Conservation (phyloP, 1,139 yeast genomes). For the Protomyces pachydermus region DNA sequence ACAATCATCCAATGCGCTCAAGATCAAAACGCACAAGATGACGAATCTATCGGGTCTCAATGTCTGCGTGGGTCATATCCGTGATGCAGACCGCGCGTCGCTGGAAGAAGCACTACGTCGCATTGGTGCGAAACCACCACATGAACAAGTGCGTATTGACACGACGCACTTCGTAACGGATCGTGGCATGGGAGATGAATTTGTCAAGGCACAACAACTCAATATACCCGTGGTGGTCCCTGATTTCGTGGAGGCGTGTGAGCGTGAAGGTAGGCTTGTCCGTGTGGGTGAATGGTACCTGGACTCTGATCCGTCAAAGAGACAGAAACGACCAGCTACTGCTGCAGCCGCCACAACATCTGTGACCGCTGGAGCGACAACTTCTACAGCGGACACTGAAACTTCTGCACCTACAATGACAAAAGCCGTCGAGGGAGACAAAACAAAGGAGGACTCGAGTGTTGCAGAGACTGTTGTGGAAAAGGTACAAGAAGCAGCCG, state of each 20-base stretch:
- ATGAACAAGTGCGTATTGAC: slow-evolving; percentile 69
- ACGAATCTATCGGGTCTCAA: slow-evolving; percentile 92
- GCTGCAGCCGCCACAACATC: neutral
- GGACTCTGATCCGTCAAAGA: slow-evolving; percentile 39
- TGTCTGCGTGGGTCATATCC: slow-evolving; percentile 78
- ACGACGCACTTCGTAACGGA: slow-evolving; percentile 93
- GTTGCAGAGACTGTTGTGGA: neutral
- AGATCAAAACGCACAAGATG: slow-evolving; percentile 87
- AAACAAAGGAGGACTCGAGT: neutral
- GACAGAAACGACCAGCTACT: slow-evolving; percentile 2
- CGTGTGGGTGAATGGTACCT: slow-evolving; percentile 85
- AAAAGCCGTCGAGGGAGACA: neutral
- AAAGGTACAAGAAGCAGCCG: neutral
- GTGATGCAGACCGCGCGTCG: slow-evolving; percentile 58
- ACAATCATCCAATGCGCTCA: slow-evolving; percentile 61
- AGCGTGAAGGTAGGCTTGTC: slow-evolving; percentile 77
- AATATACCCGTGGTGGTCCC: slow-evolving; percentile 94
- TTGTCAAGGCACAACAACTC: slow-evolving; percentile 71
- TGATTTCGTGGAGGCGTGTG: slow-evolving; percentile 95
- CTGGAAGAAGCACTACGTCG: slow-evolving; percentile 57
- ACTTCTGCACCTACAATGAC: neutral
- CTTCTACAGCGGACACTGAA: neutral
- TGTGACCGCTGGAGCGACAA: neutral
- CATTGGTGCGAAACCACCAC: slow-evolving; percentile 83
- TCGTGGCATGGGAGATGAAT: slow-evolving; percentile 59